phyloP scores from a whole-genome alignment of 1,139 yeast genomes.

The Pichia sp. region DNA sequence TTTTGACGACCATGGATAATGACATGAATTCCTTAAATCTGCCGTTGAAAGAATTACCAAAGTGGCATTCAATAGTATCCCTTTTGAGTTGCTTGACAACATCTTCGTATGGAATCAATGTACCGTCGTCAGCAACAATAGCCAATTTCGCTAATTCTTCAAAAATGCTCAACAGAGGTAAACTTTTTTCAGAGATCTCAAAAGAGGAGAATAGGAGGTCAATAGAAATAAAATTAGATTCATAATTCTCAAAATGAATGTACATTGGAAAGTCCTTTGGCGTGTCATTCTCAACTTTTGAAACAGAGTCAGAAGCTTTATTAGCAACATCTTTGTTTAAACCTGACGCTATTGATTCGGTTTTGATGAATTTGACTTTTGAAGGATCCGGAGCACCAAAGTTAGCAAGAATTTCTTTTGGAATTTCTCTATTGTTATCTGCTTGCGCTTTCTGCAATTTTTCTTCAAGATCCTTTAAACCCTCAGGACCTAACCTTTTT shows the following conservation, averaged over 20 bases:
- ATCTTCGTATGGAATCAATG: conserved; percentile 59
- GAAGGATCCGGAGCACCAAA: conserved; percentile 75
- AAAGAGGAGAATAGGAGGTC: conserved; percentile 62
- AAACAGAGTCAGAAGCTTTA: conserved; percentile 26
- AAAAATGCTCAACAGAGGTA: conserved; percentile 66
- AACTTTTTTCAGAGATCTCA: conserved; percentile 49
- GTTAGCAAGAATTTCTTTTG: conserved; percentile 54
- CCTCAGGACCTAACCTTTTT: conserved; percentile 52
- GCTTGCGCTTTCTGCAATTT: conserved; percentile 58
- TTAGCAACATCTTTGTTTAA: conserved; percentile 29
- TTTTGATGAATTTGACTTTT: conserved; percentile 65
- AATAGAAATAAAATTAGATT: conserved; percentile 76
- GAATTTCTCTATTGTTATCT: conserved; percentile 70
- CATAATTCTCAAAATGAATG: conserved; percentile 73
- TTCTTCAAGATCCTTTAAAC: conserved; percentile 49
- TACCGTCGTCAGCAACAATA: conserved; percentile 58
- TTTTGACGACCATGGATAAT: conserved; percentile 59
- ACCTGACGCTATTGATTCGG: conserved; percentile 58
- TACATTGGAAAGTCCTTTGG: conserved; percentile 60
- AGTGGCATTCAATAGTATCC: conserved; percentile 61
- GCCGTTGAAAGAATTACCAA: conserved; percentile 56
- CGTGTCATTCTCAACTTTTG: conserved; percentile 37
- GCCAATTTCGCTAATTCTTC: conserved; percentile 71
- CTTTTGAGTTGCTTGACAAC: conserved; percentile 69
- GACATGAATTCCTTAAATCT: conserved; percentile 62